Percentiles rank a stretch among this genome's conserved stretches.
Evolutionary conservation across 1,284 basidiomycete species (phyloP).

Genomic region (Trichosporon sp.): DNA sequence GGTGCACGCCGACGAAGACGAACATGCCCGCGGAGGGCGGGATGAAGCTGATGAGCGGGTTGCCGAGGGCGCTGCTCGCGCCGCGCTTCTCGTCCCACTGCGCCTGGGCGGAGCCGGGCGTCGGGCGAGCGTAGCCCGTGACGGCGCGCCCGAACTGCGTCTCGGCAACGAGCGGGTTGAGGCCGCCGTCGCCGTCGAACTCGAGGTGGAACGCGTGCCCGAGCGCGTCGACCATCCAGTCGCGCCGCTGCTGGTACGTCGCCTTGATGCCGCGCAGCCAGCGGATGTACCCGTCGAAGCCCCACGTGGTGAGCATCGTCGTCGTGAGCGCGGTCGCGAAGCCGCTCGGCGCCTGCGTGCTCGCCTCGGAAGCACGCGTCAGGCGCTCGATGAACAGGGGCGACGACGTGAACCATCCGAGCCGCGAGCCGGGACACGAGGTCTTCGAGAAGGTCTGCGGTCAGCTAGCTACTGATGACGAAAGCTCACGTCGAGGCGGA

Average conservation of each 20-base stretch:
- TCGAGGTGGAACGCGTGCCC: conserved; percentile 48
- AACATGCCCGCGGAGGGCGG: conserved; percentile 58
- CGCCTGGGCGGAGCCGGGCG: conserved; percentile 9
- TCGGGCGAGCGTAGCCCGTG: conserved; percentile 25
- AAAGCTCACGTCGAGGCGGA: conserved; percentile 48
- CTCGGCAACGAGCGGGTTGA: conserved; percentile 22
- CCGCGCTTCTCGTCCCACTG: conserved; percentile 52
- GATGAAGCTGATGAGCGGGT: conserved; percentile 60
- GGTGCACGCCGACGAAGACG: conserved; percentile 61
- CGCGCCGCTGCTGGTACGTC: conserved; percentile 46
- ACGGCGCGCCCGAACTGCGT: conserved; percentile 15
- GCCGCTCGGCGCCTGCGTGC: conserved; percentile 68
- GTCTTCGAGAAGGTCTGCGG: conserved; percentile 67
- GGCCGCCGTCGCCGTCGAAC: conserved; percentile 24
- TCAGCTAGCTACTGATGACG: conserved; percentile 7
- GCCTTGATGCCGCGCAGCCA: conserved; percentile 63
- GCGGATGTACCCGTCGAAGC: conserved; percentile 64
- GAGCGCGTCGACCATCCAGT: conserved; percentile 49
- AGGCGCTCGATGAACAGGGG: conserved; percentile 61
- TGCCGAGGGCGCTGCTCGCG: conserved; percentile 20
- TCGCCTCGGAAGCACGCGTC: conserved; percentile 67
- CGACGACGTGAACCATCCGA: conserved; percentile 68
- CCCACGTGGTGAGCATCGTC: conserved; percentile 63
- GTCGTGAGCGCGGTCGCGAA: conserved; percentile 61
- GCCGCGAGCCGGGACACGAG: conserved; percentile 68